Conservation (phyloP, 352 stramenopile species). For the Blastocystis sp. region DNA sequence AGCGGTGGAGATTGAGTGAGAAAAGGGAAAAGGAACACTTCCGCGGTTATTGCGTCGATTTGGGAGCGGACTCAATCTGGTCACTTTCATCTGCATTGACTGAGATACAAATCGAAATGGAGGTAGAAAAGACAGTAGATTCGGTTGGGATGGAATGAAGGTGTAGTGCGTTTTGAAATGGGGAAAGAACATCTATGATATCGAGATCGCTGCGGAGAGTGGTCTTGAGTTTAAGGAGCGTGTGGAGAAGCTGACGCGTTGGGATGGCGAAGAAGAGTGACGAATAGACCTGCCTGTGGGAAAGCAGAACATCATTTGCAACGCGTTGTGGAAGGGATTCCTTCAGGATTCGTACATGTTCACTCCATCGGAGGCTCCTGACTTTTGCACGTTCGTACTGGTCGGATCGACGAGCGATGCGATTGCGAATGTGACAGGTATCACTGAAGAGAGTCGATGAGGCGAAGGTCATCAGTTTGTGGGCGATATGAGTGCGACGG, state of each 20-base stretch:
- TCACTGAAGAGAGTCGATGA: background rate
- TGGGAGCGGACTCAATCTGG: background rate
- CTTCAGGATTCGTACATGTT: conserved; percentile 3
- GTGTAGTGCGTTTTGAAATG: background rate
- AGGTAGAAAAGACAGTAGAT: background rate
- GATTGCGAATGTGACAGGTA: background rate
- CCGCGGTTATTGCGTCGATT: background rate
- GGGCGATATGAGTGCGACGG: background rate
- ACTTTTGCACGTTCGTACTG: background rate
- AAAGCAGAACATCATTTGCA: conserved; percentile 16
- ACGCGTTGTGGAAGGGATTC: conserved; percentile 21
- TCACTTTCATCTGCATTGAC: background rate
- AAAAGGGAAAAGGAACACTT: background rate
- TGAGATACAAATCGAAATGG: background rate
- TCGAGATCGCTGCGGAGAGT: background rate
- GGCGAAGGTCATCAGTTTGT: background rate
- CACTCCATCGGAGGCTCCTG: background rate
- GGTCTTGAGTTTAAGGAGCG: conserved; percentile 8
- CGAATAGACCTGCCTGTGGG: background rate
- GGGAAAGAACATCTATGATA: background rate
- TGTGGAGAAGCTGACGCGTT: conserved; percentile 23
- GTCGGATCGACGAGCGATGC: background rate
- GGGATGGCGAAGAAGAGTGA: background rate
- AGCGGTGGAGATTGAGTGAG: background rate
- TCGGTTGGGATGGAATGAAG: background rate